Evolutionary conservation across 768 basidiomycete species (phyloP), one percentile per base, ranked within the genome.

Genomic region (Collybia sordida): DNA sequence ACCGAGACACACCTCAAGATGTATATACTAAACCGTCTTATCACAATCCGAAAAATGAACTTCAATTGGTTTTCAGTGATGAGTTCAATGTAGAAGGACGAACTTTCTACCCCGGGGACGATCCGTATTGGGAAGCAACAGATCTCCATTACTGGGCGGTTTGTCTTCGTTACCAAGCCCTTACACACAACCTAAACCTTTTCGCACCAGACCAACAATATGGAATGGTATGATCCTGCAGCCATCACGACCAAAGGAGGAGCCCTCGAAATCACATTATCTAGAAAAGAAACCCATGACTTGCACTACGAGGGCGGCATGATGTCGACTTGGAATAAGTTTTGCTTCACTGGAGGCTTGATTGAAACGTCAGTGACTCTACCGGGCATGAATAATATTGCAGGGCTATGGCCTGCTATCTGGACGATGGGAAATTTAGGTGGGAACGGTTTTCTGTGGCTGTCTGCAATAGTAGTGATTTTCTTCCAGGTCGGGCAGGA

Each of bases 261-360:
- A 18, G 71, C 77, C 35, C 78, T 98, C 35, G 79, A 87, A 55
- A 82, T 96, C 59, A 91, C 86, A 1, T 69, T 96, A 58, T 81
- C 68, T 22, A 65, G 78, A 63, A 88, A 80, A 62, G 62, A 72
- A 49, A 89, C 77, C 36, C 88, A 95, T 63, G 79, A 79, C 50
- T 71, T 95, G 48, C 65, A 88, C 50, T 94, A 87, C 61, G 77
- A 82, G 59, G 83, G 88, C 36, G 88, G 82, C 12, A 70, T 91
- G 74, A 69, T 90, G 61, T 69, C 81, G 19, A 78, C 79, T 2
- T 78, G 85, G 90, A 97, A 97, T 69, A 94, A 96, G 67, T 90
- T 98, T 55, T 98, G 92, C 71, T 94, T 96, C 69, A 91, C 91
- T 24, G 92, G 90, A 31, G 94, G 94, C 35, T 74, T 90, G 50